Percentiles rank a stretch among this genome's conserved stretches.
phyloP scores from a whole-genome alignment of 208 protist species.

The Paratrypanosoma confusum region DNA sequence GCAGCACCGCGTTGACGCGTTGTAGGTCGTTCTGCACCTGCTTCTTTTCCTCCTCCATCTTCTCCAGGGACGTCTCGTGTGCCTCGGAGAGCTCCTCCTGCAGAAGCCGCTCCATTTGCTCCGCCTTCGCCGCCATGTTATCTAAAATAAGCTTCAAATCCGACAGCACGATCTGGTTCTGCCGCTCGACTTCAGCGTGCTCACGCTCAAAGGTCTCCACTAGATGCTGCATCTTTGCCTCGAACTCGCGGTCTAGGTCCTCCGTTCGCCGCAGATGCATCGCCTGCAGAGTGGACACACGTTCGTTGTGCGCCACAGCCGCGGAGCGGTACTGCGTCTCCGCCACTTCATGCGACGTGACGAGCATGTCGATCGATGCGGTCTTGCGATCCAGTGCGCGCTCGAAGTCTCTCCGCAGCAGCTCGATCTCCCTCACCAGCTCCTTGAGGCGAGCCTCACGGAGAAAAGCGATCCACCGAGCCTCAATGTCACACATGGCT shows the following conservation, averaged over 20 bases:
- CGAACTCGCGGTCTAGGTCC: slow-evolving; percentile 84
- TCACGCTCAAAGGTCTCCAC: slow-evolving; percentile 89
- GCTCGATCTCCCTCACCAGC: slow-evolving; percentile 82
- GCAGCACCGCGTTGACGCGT: slow-evolving; percentile 51
- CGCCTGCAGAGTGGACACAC: slow-evolving; percentile 83
- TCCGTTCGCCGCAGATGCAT: slow-evolving; percentile 73
- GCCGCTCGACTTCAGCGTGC: slow-evolving; percentile 62
- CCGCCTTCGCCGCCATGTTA: slow-evolving; percentile 83
- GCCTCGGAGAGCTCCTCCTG: slow-evolving; percentile 78
- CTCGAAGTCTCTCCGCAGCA: slow-evolving; percentile 84
- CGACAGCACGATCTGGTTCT: slow-evolving; percentile 69
- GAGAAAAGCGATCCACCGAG: slow-evolving; percentile 83
- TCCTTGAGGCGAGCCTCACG: slow-evolving; percentile 90
- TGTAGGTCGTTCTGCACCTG: slow-evolving; percentile 78
- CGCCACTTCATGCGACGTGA: slow-evolving; percentile 78
- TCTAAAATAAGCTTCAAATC: slow-evolving; percentile 83
- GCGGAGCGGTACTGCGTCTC: slow-evolving; percentile 91
- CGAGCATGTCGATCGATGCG: slow-evolving; percentile 82
- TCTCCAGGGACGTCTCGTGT: slow-evolving; percentile 85
- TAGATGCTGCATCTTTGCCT: slow-evolving; percentile 82
- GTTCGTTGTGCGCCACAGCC: slow-evolving; percentile 84
- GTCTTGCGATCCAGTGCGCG: slow-evolving; percentile 89
- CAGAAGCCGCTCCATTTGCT: slow-evolving; percentile 78
- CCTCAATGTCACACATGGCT: slow-evolving; percentile 50
- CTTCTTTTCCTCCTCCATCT: slow-evolving; percentile 87